Conservation (phyloP, 352 stramenopile genomes). For the Elongisporangium anandrum region DNA sequence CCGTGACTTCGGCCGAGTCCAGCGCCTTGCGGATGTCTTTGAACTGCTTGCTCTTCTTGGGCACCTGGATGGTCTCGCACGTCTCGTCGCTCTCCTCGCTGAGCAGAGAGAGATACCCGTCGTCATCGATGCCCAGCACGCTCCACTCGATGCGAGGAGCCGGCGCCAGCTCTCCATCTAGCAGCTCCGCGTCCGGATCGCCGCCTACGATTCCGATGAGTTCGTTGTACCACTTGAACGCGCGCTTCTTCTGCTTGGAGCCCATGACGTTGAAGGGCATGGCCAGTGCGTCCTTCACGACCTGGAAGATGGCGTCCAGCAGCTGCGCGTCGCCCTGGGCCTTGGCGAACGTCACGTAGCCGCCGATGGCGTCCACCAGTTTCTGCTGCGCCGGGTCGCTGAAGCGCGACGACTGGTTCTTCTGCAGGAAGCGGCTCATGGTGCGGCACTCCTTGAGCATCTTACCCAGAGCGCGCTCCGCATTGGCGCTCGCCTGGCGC, state of each 20-base stretch:
- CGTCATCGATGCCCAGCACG: conserved; percentile 67
- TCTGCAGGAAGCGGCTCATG: conserved; percentile 72
- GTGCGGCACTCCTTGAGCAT: conserved; percentile 70
- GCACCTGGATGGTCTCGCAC: conserved; percentile 59
- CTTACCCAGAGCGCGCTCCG: conserved; percentile 28
- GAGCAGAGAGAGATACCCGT: conserved; percentile 73
- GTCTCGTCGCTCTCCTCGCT: conserved; percentile 63
- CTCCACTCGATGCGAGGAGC: conserved; percentile 37
- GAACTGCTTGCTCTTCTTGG: conserved; percentile 62
- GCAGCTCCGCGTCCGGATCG: conserved; percentile 29
- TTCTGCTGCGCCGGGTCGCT: conserved; percentile 79
- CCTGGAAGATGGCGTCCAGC: conserved; percentile 52
- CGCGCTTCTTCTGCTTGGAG: conserved; percentile 77
- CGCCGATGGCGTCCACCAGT: conserved; percentile 58
- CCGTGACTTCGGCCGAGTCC: conserved; percentile 45
- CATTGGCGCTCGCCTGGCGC: conserved; percentile 8
- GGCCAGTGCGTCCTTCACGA: conserved; percentile 73
- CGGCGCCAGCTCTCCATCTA: conserved; percentile 10
- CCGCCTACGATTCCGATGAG: conserved; percentile 51
- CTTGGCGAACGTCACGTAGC: conserved; percentile 66
- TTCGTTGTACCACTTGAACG: conserved; percentile 86
- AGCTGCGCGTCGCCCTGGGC: conserved; percentile 37
- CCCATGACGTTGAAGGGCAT: conserved; percentile 83
- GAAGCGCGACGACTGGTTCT: conserved; percentile 76
- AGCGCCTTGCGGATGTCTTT: conserved; percentile 68